A percentile compares a stretch with the other conserved stretches of the same genome.
Conservation (phyloP, 768 basidiomycete genomes). For the Pulveroboletus sp. region DNA sequence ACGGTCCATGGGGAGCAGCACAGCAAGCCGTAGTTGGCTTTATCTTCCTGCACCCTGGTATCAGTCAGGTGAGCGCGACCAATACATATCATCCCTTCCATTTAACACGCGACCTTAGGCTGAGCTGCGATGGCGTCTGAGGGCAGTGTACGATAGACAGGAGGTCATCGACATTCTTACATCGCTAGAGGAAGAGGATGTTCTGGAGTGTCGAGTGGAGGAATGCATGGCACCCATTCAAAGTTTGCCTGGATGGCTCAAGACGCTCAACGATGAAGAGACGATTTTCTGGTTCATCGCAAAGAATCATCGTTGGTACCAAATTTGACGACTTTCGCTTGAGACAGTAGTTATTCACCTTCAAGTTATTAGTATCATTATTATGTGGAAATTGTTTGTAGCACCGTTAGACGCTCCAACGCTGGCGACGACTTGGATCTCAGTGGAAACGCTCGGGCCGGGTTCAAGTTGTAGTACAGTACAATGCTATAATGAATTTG, state of each 20-base stretch:
- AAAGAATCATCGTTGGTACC: slow-evolving; percentile 63
- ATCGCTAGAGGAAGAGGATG: slow-evolving; percentile 52
- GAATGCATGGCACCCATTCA: slow-evolving; percentile 4
- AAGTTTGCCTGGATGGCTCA: slow-evolving; percentile 25
- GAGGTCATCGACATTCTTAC: slow-evolving; percentile 65
- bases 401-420: no score
- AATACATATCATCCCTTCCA: slow-evolving; percentile 2
- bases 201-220: slow-evolving; percentile 32
- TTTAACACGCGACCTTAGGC: slow-evolving; percentile 37
- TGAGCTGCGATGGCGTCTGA: slow-evolving; percentile 70
- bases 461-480: no score
- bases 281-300: slow-evolving; percentile 57
- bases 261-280: slow-evolving; percentile 50
- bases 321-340: slow-evolving; percentile 33
- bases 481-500: no score
- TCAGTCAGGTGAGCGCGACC: slow-evolving; percentile 55
- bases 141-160: slow-evolving; percentile 71
- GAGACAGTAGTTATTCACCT: background rate
- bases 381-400: slow-evolving; percentile 1
- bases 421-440: no score
- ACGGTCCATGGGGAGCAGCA: slow-evolving; percentile 71
- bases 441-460: no score
- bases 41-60: slow-evolving; percentile 68
- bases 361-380: slow-evolving; percentile 24
- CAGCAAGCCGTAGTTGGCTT: slow-evolving; percentile 64